These are phyloP conservation scores for Lumnitzera racemosa DNA, from an alignment of 345 rosid genomes.

Conservation along the genomic window DNA sequence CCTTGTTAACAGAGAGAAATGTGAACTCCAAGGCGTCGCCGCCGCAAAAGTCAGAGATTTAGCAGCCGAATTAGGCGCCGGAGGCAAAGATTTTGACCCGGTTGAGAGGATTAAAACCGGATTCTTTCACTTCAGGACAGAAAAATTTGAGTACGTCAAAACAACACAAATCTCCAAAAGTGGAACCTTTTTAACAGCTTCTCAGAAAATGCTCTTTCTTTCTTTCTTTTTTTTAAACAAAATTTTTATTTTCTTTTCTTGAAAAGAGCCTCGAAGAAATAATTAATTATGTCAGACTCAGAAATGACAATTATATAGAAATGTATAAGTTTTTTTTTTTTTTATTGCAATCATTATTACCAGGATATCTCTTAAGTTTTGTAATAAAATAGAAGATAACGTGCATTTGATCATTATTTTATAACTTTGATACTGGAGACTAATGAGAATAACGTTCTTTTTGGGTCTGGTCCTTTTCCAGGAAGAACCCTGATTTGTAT, in stretches of 20 bases:
- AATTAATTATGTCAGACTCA: too few relatives aligned
- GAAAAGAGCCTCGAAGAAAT: too few relatives aligned
- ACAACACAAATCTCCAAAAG: neutral
- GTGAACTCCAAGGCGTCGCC: conserved; percentile 60
- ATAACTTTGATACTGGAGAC: neutral
- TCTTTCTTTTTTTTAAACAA: neutral
- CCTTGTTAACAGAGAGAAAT: conserved; percentile 40
- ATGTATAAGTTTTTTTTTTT: too few relatives aligned
- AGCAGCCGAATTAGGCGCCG: conserved; percentile 64
- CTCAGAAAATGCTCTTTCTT: neutral
- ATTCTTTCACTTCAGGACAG: conserved; percentile 61
- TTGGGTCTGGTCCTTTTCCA: conserved; percentile 21
- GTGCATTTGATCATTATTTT: neutral
- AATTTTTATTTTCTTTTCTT: neutral
- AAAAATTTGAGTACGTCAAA: conserved; percentile 63
- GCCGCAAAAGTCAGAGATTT: conserved; percentile 75
- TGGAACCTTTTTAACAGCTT: neutral
- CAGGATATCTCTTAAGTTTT: neutral
- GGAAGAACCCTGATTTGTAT: conserved; percentile 59
- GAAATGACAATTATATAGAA: too few relatives aligned
- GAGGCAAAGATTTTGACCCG: conserved; percentile 38
- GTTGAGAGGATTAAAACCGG: conserved; percentile 57
- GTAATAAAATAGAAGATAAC: neutral
- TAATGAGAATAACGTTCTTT: neutral
- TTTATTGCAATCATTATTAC: too few relatives aligned